Percentiles rank a stretch among this genome's conserved stretches.
Evolutionary conservation across 176 grass and related monocot genomes (phyloP).

Genomic region (Zoysia pacifica): DNA sequence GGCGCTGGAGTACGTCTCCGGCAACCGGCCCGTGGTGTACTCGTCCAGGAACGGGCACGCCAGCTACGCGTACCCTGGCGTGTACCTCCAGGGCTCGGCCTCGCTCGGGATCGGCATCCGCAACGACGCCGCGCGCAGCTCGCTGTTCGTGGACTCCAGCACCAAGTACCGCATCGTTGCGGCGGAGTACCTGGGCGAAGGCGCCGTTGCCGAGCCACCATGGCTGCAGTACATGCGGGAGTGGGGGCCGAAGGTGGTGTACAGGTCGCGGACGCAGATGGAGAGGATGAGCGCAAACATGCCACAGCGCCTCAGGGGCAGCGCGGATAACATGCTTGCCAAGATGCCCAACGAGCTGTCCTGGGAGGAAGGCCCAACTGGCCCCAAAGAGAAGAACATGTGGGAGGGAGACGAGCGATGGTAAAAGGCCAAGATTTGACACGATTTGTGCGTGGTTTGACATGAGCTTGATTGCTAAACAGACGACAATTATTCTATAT

Average conservation of each 20-base stretch:
- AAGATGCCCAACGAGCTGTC: slow-evolving; percentile 76
- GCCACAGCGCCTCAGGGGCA: slow-evolving; percentile 46
- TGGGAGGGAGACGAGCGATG: slow-evolving; percentile 89
- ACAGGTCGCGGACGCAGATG: slow-evolving; percentile 56
- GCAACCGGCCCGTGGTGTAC: slow-evolving; percentile 60
- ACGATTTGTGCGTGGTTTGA: neutral
- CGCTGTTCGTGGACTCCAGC: slow-evolving; percentile 60
- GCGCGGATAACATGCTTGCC: slow-evolving; percentile 59
- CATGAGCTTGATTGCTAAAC: neutral
- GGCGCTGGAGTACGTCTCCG: slow-evolving; percentile 63
- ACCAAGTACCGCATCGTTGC: slow-evolving; percentile 64
- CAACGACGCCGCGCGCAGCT: slow-evolving; percentile 63
- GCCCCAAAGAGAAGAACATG: slow-evolving; percentile 89
- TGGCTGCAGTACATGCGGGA: slow-evolving; percentile 90
- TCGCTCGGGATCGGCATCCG: slow-evolving; percentile 61
- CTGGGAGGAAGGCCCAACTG: slow-evolving; percentile 82
- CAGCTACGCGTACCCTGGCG: slow-evolving; percentile 67
- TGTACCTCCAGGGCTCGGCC: slow-evolving; percentile 75
- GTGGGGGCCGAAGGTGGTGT: slow-evolving; percentile 77
- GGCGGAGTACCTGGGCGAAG: slow-evolving; percentile 66
- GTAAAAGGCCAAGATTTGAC: neutral
- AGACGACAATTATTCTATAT: too few relatives aligned
- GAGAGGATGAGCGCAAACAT: slow-evolving; percentile 45
- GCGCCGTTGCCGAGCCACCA: slow-evolving; percentile 48
- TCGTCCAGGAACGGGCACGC: slow-evolving; percentile 82